Percentiles rank a stretch among this genome's conserved stretches.
Conservation (phyloP, 495 filamentous ascomycete genomes). For the Penicillium parvum region DNA sequence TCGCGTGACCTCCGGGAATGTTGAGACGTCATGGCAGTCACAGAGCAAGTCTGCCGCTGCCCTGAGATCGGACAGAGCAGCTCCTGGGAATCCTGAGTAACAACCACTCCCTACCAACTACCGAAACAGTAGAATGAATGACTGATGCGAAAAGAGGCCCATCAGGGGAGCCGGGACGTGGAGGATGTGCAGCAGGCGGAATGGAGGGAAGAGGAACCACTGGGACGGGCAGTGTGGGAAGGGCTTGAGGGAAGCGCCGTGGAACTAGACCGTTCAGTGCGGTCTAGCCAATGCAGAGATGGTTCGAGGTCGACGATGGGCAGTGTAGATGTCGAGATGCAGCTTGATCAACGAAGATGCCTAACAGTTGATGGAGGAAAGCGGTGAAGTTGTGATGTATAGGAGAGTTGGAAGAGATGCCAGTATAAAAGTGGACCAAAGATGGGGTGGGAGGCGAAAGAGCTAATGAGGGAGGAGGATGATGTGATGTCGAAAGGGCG, state of each 20-base stretch:
- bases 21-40: slow-evolving; percentile 36
- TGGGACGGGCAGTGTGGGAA: slow-evolving; percentile 10
- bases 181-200: slow-evolving; percentile 9
- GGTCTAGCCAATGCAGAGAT: background rate
- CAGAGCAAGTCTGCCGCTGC: slow-evolving; percentile 12
- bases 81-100: slow-evolving; percentile 4
- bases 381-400: slow-evolving; percentile 28
- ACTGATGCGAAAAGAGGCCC: slow-evolving; percentile 25
- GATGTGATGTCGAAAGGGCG: slow-evolving; percentile 32
- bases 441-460: slow-evolving; percentile 12
- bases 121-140: slow-evolving; percentile 31
- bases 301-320: slow-evolving; percentile 3
- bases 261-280: slow-evolving; percentile 10
- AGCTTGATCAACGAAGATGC: slow-evolving; percentile 4
- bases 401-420: background rate
- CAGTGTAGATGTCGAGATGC: background rate
- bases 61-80: slow-evolving; percentile 9
- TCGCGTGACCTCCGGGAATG: slow-evolving; percentile 43
- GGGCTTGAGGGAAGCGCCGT: slow-evolving; percentile 6
- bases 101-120: slow-evolving; percentile 38
- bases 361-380: slow-evolving; percentile 13
- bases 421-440: slow-evolving; percentile 14
- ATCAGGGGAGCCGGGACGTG: slow-evolving; percentile 30
- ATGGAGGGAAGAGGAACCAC: slow-evolving; percentile 16
- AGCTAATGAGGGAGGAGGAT: slow-evolving; percentile 24